These are phyloP conservation scores for Dimargaris cristalligena DNA, from an alignment of 192 early-diverging fungal genomes.

Conservation along the genomic window DNA sequence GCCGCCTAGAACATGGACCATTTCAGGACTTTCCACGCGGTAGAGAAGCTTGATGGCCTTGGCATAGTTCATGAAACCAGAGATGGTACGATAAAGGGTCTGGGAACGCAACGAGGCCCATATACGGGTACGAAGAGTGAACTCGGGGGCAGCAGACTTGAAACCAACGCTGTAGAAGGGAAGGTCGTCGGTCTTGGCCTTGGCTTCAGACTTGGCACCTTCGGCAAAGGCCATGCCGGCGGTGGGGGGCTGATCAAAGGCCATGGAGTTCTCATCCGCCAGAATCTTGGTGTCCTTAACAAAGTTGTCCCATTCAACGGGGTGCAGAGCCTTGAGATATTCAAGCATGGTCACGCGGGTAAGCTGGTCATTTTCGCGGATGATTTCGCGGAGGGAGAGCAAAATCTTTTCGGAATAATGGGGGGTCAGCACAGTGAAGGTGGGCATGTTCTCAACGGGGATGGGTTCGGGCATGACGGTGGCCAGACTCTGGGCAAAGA, in stretches of 20 bases:
- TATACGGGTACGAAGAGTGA: slow-evolving; percentile 67
- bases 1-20: slow-evolving; percentile 41
- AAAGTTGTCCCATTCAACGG: slow-evolving; percentile 81
- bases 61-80: slow-evolving; percentile 75
- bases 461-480: slow-evolving; percentile 62
- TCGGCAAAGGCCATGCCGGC: slow-evolving; percentile 15
- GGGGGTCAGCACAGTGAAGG: slow-evolving; percentile 68
- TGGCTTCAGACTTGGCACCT: slow-evolving; percentile 33
- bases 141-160: slow-evolving; percentile 64
- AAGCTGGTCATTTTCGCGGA: slow-evolving; percentile 63
- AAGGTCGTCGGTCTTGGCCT: slow-evolving; percentile 58
- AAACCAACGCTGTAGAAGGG: slow-evolving; percentile 71
- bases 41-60: slow-evolving; percentile 70
- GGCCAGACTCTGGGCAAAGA: slow-evolving; percentile 74
- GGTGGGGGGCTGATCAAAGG: slow-evolving; percentile 30
- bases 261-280: slow-evolving; percentile 43
- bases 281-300: slow-evolving; percentile 70
- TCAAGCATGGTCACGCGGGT: slow-evolving; percentile 66
- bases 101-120: slow-evolving; percentile 78
- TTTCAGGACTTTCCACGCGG: slow-evolving; percentile 64
- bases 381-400: slow-evolving; percentile 65
- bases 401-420: slow-evolving; percentile 78
- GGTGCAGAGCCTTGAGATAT: slow-evolving; percentile 61
- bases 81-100: slow-evolving; percentile 72
- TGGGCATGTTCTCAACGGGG: slow-evolving; percentile 68